These are phyloP conservation scores for Talaromyces wortmannii DNA, from an alignment of 495 filamentous ascomycete genomes.

Conservation along the genomic window DNA sequence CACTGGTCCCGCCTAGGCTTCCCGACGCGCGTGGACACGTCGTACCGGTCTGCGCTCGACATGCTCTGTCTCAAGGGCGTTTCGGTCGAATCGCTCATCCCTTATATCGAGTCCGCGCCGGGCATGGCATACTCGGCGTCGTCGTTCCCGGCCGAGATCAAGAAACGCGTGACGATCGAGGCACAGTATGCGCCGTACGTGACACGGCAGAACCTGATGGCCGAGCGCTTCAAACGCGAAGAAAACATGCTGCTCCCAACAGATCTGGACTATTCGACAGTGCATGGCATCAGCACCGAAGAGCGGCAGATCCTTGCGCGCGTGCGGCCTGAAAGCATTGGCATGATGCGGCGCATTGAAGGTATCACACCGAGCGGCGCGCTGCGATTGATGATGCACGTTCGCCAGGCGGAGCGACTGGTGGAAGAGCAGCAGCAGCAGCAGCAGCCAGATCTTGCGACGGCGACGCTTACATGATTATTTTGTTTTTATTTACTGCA, in stretches of 20 bases:
- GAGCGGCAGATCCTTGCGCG: conserved; percentile 64
- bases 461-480: not conserved
- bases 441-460: no score
- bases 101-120: conserved; percentile 36
- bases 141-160: conserved; percentile 49
- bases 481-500: no score
- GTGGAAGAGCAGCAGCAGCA: not conserved
- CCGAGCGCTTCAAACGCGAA: conserved; percentile 62
- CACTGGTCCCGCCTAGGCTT: conserved; percentile 69
- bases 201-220: conserved; percentile 55
- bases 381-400: conserved; percentile 37
- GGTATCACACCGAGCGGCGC: conserved; percentile 55
- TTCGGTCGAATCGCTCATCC: conserved; percentile 45
- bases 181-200: conserved; percentile 82
- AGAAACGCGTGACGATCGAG: conserved; percentile 68
- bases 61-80: conserved; percentile 59
- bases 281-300: conserved; percentile 70
- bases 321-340: conserved; percentile 73
- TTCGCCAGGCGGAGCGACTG: conserved; percentile 14
- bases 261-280: conserved; percentile 67
- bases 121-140: conserved; percentile 31
- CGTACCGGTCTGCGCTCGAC: conserved; percentile 62
- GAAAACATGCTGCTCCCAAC: conserved; percentile 66
- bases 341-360: conserved; percentile 83
- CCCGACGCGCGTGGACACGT: conserved; percentile 51